These are phyloP conservation scores for Pichia cactophila DNA, from an alignment of 1,139 yeast species.

Conservation along the genomic window DNA sequence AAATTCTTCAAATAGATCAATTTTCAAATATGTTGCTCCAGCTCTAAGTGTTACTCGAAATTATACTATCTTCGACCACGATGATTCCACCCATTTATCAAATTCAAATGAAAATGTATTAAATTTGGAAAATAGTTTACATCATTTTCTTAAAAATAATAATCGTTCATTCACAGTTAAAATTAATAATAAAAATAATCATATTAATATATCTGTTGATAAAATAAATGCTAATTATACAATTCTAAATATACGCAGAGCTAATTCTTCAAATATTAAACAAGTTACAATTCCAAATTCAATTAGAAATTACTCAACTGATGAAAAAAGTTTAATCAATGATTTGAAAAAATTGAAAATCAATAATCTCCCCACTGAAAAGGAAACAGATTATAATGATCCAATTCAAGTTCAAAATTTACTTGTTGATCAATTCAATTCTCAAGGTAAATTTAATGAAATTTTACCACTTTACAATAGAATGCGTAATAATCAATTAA, in stretches of 20 bases:
- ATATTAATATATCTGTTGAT: slow-evolving; percentile 22
- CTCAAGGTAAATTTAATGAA: slow-evolving; percentile 24
- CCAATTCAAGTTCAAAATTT: slow-evolving; percentile 15
- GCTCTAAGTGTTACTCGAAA: slow-evolving; percentile 23
- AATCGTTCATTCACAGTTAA: slow-evolving; percentile 14
- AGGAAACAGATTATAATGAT: slow-evolving; percentile 1
- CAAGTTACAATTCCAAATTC: slow-evolving; percentile 14
- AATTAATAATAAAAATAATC: slow-evolving; percentile 24
- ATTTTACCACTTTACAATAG: slow-evolving; percentile 26
- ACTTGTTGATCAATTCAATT: slow-evolving; percentile 19
- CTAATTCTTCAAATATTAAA: slow-evolving; percentile 23
- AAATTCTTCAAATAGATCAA: slow-evolving; percentile 11
- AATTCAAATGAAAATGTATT: background rate
- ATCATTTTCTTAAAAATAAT: background rate
- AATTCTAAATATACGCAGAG: slow-evolving; percentile 22
- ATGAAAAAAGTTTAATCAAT: background rate
- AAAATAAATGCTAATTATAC: slow-evolving; percentile 16
- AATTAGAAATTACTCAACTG: background rate
- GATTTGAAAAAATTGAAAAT: background rate
- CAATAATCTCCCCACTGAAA: no score
- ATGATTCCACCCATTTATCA: background rate
- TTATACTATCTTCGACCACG: slow-evolving; percentile 15
- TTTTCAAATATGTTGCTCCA: slow-evolving; percentile 19
- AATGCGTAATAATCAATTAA: slow-evolving; percentile 22
- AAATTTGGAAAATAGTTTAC: background rate